Base-by-base conservation (phyloP, 192 early-diverging fungal genomes). In the Backusella liffmaniae region DNA sequence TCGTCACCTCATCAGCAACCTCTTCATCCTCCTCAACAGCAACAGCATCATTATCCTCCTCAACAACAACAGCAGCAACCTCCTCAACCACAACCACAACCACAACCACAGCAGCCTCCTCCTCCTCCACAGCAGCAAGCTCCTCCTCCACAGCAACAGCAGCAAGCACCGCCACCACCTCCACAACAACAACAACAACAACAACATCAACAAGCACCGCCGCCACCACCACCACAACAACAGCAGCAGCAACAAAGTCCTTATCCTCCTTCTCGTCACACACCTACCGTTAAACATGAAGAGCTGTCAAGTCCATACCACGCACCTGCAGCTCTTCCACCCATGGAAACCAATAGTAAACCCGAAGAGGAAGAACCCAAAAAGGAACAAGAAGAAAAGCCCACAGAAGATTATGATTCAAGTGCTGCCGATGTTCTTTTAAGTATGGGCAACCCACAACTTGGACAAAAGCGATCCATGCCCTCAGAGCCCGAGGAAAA, bases 391-490 rank as follows among this genome's bases (percentile, higher is more conserved):
- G 51, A 62, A 1, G 56, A 62, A 26, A 10, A 39, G 10, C 37
- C 37, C 37, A 12, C 26, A 29, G 67, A 74, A 21, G 77, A 79
- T 32, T 79, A 74, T 65, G 77, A 79, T 65, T 73, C 74, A 23
- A 73, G 67, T 18, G 77, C 77, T 1, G 77, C 72, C 46, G 77
- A 79, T 79, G 72, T 53, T 13, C 49, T 79, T 16, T 49, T 79
- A 65, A 74, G 73, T 23, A 79, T 79, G 21, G 73, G 70, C 0
- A 23, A 44, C 3, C 39, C 67, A 18, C 67, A 41, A 18, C 29
- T 62, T 12, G 77, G 73, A 49, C 59, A 72, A 39, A 79, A 79
- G 29, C 67, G 77, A 16, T 62, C 73, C 0, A 53, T 65, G 16
- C 18, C 23, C 4, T 10, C 12, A 1, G 56, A 62, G 0, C 12